Evolutionary conservation across 2,329 filamentous ascomycete genomes (phyloP), one percentile per base, ranked within the genome.

Genomic region (Dactylellina haptotyla): DNA sequence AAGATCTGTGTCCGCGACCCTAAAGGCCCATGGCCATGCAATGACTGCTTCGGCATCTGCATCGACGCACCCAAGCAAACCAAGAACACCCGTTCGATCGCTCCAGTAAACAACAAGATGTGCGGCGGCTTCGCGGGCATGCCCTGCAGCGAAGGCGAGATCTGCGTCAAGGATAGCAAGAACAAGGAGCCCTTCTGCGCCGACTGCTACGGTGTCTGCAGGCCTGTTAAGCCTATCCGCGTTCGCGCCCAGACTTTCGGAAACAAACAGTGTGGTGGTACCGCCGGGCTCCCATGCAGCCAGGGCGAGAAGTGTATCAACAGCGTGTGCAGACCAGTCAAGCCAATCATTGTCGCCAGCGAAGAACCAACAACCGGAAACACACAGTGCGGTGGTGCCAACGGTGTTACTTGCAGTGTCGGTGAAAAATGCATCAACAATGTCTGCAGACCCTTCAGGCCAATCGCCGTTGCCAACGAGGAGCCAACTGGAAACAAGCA

Each of bases 1-100:
- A 1, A 53, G 23, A 53, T 53, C 48, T 53, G 48, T 18, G 23
- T 53, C 16, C 48, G 48, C 3, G 26, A 53, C 23, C 48, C 48
- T 23, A 12, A 32, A 12, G 28, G 48, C 10, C 48, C 26, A 34
- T 37, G 48, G 28, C 48, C 26, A 4, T 53, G 48, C 48, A 28
- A 26, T 23, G 48, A 53, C 48, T 53, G 48, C 48, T 53, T 53
- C 48, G 48, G 48, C 6, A 34, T 53, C 48, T 53, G 48, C 26
- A 10, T 53, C 26, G 48, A 53, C n/a, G 14, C 48, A 18, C 26
- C 4, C 25, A 30, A n/a, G 6, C 2, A 26, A 30, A 50, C 25
- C 46, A 5, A 26, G 23, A 2, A 5, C n/a, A 34, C 48, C 48
- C 26, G 48, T 6, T 37, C 48, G 2, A 6, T 48, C 4, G 9